Evolutionary conservation across 176 grass and related monocot genomes (phyloP).

Genomic region (Sorghum bicolor): DNA sequence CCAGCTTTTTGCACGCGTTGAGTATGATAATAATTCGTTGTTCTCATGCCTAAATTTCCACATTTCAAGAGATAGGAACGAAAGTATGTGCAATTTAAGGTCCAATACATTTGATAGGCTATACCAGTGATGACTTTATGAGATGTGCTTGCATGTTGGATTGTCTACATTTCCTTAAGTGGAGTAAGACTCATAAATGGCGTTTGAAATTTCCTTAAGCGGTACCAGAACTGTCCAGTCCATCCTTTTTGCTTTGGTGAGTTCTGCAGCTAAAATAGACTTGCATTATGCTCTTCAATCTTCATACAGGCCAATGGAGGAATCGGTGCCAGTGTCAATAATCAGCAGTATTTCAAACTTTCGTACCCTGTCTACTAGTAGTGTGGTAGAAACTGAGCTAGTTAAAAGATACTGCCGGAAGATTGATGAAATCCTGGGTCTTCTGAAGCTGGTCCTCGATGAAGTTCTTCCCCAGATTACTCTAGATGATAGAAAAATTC

Average conservation of each 20-base stretch:
- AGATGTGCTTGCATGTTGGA: not conserved
- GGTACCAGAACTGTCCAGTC: not conserved
- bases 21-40: not conserved
- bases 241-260: not conserved
- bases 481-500: constrained; percentile 35
- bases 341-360: constrained; percentile 44
- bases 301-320: constrained; percentile 41
- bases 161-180: not conserved
- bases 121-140: not conserved
- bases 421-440: constrained; percentile 34
- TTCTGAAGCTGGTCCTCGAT: constrained; percentile 33
- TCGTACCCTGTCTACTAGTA: constrained; percentile 23
- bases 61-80: not conserved
- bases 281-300: not conserved
- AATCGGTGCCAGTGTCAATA: constrained; percentile 31
- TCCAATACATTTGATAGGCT: not conserved
- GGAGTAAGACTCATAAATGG: not conserved
- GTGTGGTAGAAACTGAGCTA: constrained; percentile 21
- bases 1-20: not conserved
- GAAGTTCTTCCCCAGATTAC: constrained; percentile 17
- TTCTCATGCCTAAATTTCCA: not conserved
- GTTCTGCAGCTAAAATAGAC: not conserved
- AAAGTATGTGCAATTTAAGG: not conserved
- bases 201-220: not conserved
- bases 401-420: constrained; percentile 41